phyloP scores from a whole-genome alignment of 805 yeast species.

The Saturnispora galanensis region DNA sequence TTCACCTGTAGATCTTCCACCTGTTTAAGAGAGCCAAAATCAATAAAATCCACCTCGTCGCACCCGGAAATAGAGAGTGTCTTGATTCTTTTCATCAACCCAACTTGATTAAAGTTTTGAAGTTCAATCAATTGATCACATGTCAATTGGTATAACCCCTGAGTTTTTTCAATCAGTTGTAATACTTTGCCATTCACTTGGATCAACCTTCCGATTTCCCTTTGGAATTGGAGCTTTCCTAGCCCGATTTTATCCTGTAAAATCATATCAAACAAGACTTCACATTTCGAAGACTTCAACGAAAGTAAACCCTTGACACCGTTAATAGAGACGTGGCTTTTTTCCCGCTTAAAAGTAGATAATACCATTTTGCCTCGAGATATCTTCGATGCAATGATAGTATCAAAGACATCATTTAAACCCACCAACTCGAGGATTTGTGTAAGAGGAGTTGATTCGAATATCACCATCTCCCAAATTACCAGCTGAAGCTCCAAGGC shows the following conservation, averaged over 20 bases:
- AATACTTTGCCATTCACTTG: too few species aligned
- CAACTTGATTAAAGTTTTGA: background rate
- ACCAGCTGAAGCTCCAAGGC: background rate
- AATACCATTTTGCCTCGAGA: too few species aligned
- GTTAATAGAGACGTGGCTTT: too few species aligned
- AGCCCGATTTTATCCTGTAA: too few species aligned
- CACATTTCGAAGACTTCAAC: too few species aligned
- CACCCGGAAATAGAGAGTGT: background rate
- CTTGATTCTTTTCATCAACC: background rate
- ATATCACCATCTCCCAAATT: background rate
- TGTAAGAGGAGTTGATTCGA: background rate
- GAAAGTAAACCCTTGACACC: too few species aligned
- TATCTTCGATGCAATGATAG: background rate
- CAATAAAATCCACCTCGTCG: background rate
- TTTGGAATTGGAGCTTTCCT: too few species aligned
- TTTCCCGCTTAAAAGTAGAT: too few species aligned
- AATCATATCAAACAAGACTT: too few species aligned
- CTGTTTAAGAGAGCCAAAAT: background rate
- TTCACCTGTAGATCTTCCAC: background rate
- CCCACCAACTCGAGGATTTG: background rate
- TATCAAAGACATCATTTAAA: background rate
- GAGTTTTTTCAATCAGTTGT: too few species aligned
- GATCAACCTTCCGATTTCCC: too few species aligned
- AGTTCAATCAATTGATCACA: background rate
- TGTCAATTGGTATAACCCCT: too few species aligned